Base-by-base conservation (phyloP, 2,329 filamentous ascomycete genomes). In the Alternaria atra region DNA sequence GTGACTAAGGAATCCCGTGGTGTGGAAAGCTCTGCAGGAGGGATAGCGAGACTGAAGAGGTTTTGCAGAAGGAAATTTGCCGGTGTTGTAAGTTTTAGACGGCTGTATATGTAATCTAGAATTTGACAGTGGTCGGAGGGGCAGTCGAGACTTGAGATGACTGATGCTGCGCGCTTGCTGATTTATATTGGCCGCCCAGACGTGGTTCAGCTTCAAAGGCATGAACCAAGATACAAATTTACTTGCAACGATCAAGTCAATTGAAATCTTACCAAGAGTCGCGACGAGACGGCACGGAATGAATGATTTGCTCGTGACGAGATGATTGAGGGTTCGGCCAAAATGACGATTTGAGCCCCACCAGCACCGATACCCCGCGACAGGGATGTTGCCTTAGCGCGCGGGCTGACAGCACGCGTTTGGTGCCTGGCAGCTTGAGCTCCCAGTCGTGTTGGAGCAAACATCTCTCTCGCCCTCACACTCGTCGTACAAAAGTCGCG, bases 101-200 rank as follows among this genome's bases (percentile, higher is more conserved):
- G 62, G 57, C 13, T 42, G 30, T 55, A 48, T 42, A 52, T 39
- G 47, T 43, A 43, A 54, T 56, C 37, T 51, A 54, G 60, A 55
- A 35, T 40, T 50, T 37, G 66, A 65, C 67, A 63, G 65, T 63
- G 61, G 43, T 53, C 50, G 64, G 62, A 64, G 64, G 57, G 59
- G 63, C 62, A 64, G 56, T 69, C 50, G 64, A 64, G 48, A 51
- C 46, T 56, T 63, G 47, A 57, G 73, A 72, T 73, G 74, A 72
- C 72, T 69, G 69, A 74, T 72, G 69, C 58, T 65, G 58, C 61
- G 65, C 56, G 59, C 40, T 58, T 64, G 72, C 65, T 73, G 72
- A 68, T 65, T 60, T 65, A 71, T 65, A 63, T 55, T 64, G 58
- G 42, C 44, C 32, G 61, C 58, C 50, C 57, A 65, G 35, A 66